Percentiles rank a stretch among this genome's conserved stretches.
phyloP scores from a whole-genome alignment of 306 rosid genomes.

The Mimosa bimucronata region DNA sequence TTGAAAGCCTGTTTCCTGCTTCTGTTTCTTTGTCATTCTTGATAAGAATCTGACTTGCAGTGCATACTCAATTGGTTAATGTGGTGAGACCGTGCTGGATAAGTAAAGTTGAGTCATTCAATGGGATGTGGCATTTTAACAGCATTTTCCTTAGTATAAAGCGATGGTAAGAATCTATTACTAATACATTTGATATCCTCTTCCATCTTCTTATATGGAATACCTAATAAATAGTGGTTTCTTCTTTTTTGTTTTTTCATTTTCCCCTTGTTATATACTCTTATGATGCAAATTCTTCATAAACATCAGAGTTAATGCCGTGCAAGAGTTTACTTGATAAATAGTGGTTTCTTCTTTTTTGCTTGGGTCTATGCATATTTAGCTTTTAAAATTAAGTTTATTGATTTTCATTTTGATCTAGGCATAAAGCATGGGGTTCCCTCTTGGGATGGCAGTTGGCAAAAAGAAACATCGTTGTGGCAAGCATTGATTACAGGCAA shows the following conservation, averaged over 20 bases:
- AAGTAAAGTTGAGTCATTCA: conserved; percentile 86
- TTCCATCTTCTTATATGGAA: conserved; percentile 22
- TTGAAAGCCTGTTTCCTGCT: conserved; percentile 11
- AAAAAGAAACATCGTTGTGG: too few relatives aligned
- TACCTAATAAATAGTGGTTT: conserved; percentile 10
- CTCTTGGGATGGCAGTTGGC: too few relatives aligned
- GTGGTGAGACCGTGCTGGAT: conserved; percentile 90
- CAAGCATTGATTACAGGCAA: too few relatives aligned
- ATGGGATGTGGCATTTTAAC: conserved; percentile 86
- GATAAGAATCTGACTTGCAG: conserved; percentile 35
- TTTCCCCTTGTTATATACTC: neutral
- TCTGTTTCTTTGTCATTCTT: conserved; percentile 20
- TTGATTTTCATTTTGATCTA: too few relatives aligned
- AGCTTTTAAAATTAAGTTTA: too few relatives aligned
- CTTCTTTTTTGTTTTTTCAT: neutral
- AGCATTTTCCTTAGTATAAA: neutral
- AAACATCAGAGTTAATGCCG: neutral
- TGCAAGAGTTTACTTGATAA: too few relatives aligned
- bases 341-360: too few relatives aligned
- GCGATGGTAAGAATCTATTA: neutral
- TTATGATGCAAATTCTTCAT: neutral
- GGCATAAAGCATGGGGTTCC: too few relatives aligned
- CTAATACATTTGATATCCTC: conserved; percentile 5
- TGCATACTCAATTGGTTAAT: conserved; percentile 68
- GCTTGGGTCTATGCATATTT: too few relatives aligned